phyloP scores from a whole-genome alignment of 1,284 basidiomycete species.

The Cerioporus squamosus region DNA sequence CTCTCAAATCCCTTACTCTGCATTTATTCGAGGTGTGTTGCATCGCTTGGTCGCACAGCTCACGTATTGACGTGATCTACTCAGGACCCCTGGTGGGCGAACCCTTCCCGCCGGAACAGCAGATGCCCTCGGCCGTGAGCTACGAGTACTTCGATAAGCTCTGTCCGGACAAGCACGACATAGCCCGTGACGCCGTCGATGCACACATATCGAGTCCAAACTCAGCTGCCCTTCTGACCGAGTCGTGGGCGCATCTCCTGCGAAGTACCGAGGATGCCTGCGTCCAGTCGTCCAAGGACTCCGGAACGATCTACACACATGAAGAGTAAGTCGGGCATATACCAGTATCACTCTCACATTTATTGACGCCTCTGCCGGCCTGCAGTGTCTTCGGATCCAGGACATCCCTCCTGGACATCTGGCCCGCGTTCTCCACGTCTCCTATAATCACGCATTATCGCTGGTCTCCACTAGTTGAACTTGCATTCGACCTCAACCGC shows the following conservation, averaged over 20 bases:
- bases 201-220: background rate
- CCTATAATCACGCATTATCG: slow-evolving; percentile 41
- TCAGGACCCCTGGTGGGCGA: slow-evolving; percentile 47
- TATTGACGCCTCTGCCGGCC: too few relatives aligned
- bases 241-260: slow-evolving; percentile 55
- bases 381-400: slow-evolving; percentile 34
- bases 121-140: slow-evolving; percentile 39
- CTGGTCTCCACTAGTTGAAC: slow-evolving; percentile 46
- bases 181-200: slow-evolving; percentile 26
- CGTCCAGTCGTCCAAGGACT: background rate
- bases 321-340: slow-evolving; percentile 8
- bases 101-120: slow-evolving; percentile 33
- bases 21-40: slow-evolving; percentile 51
- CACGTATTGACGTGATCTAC: background rate
- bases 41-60: background rate
- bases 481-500: slow-evolving; percentile 41
- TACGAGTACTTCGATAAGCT: slow-evolving; percentile 41
- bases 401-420: slow-evolving; percentile 38
- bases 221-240: slow-evolving; percentile 37
- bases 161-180: slow-evolving; percentile 38
- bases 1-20: slow-evolving; percentile 60
- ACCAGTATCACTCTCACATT: background rate
- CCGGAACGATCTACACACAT: slow-evolving; percentile 36
- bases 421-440: slow-evolving; percentile 40
- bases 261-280: slow-evolving; percentile 43